A percentile compares a stretch with the other conserved stretches of the same genome.
Conservation (phyloP, 2,329 filamentous ascomycete genomes). For the Aureobasidium melanogenum region DNA sequence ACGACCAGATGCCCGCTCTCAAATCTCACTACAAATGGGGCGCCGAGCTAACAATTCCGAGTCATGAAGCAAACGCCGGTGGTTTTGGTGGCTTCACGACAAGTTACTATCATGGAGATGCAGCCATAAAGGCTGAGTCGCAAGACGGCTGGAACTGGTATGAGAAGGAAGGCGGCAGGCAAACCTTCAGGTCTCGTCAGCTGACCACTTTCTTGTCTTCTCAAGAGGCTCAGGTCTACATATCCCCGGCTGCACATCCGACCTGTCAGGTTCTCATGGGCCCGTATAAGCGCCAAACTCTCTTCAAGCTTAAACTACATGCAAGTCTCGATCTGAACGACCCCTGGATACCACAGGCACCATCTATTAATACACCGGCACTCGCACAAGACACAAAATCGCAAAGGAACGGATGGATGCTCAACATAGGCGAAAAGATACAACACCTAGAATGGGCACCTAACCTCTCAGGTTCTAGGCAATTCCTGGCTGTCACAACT, state of each 20-base stretch:
- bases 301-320: slow-evolving; percentile 34
- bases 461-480: slow-evolving; percentile 34
- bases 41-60: slow-evolving; percentile 43
- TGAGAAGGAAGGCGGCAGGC: slow-evolving; percentile 31
- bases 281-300: slow-evolving; percentile 34
- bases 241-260: slow-evolving; percentile 27
- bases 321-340: slow-evolving; percentile 37
- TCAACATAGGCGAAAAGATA: slow-evolving; percentile 47
- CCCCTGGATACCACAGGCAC: slow-evolving; percentile 30
- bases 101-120: slow-evolving; percentile 36
- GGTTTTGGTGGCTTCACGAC: slow-evolving; percentile 31
- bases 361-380: not conserved
- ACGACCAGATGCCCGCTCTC: slow-evolving; percentile 41
- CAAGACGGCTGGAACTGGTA: slow-evolving; percentile 47
- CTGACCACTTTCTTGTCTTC: slow-evolving; percentile 26
- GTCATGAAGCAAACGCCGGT: slow-evolving; percentile 27
- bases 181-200: slow-evolving; percentile 36
- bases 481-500: slow-evolving; percentile 46
- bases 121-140: slow-evolving; percentile 36
- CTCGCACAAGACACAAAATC: slow-evolving; percentile 26
- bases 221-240: slow-evolving; percentile 33
- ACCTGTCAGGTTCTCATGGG: slow-evolving; percentile 43
- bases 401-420: slow-evolving; percentile 39
- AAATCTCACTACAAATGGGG: slow-evolving; percentile 44
- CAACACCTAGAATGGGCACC: slow-evolving; percentile 41